A percentile compares a stretch with the other conserved stretches of the same genome.
Conservation (phyloP, 306 rosid genomes). For the Trichosanthes truncata region DNA sequence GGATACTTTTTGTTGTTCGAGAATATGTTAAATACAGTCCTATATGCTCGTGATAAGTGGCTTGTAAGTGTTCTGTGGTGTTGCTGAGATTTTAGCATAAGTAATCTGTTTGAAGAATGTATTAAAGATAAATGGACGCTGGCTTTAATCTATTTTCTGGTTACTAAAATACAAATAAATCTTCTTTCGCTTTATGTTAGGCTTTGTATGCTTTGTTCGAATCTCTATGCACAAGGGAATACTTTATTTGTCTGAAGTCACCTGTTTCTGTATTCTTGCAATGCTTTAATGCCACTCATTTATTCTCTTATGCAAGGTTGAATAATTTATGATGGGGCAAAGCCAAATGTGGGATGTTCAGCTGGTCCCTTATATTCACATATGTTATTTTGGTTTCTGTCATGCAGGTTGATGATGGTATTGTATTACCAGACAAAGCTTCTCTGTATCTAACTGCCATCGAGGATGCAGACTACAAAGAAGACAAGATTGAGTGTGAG, state of each 20-base stretch:
- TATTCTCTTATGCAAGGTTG: background rate
- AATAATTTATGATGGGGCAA: background rate
- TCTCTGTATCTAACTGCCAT: constrained; percentile 81
- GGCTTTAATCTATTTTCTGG: background rate
- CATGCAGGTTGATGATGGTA: constrained; percentile 60
- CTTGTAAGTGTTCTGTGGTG: constrained; percentile 47
- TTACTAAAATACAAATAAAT: background rate
- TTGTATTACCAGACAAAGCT: constrained; percentile 83
- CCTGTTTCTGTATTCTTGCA: background rate
- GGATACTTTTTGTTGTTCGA: constrained; percentile 95
- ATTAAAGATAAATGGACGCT: background rate
- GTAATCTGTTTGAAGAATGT: background rate
- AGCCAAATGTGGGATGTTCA: background rate
- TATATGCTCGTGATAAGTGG: constrained; percentile 98
- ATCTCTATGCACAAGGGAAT: background rate
- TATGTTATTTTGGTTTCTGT: background rate
- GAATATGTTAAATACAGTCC: constrained; percentile 90
- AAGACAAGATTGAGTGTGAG: constrained; percentile 98
- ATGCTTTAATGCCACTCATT: background rate
- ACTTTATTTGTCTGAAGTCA: background rate
- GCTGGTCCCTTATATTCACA: background rate
- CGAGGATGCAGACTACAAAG: constrained; percentile 96
- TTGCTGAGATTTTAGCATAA: background rate
- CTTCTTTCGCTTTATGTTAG: background rate
- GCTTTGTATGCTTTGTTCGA: background rate